Evolutionary conservation across 2,329 filamentous ascomycete species (phyloP), one percentile per base, ranked within the genome.

Genomic region (Cladosporium phlei): DNA sequence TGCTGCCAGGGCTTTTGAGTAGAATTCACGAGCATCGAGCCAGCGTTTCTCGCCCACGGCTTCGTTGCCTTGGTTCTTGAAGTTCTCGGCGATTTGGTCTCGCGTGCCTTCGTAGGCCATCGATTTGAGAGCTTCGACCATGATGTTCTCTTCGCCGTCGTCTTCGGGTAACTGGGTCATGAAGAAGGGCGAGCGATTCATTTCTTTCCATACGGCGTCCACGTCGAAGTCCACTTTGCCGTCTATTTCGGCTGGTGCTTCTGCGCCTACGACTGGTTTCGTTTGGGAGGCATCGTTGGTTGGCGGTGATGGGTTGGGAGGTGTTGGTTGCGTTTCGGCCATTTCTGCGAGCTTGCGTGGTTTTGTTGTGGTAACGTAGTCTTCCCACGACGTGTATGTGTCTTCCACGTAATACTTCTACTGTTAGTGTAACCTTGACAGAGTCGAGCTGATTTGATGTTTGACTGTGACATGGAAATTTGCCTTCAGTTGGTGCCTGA

Each of bases 1-100:
- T 5, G 94, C 79, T 9, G 79, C 72, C 43, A 96, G 75, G n/a
- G 84, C 90, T 70, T 95, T 93, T 22, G 78, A 80, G 66, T 98
- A 98, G 66, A 90, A 96, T 66, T 95, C 89, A 62, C 85, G 84
- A 3, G 90, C 93, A 66, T 97, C 89, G 20, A 68, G 73, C 81
- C 85, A 95, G 38, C 80, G 75, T 66, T 82, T 83, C 46, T 75
- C 75, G 57, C 78, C 76, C 62, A 94, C 95, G 60, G 80, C 83
- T 59, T 97, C 91, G 65, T 98, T 98, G 25, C 93, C 93, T 56
- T 88, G 86, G 63, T 91, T 85, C 59, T 93, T 88, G 72, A 96
- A 96, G 54, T 88, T 88, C 34, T 78, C 70, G 16, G 83, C 86
- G 52, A 95, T 84, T 65, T 97, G 91, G 8, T 83, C 76, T 38